Base-by-base conservation (phyloP, 2,329 filamentous ascomycete species). In the Pseudonectria buxi region DNA sequence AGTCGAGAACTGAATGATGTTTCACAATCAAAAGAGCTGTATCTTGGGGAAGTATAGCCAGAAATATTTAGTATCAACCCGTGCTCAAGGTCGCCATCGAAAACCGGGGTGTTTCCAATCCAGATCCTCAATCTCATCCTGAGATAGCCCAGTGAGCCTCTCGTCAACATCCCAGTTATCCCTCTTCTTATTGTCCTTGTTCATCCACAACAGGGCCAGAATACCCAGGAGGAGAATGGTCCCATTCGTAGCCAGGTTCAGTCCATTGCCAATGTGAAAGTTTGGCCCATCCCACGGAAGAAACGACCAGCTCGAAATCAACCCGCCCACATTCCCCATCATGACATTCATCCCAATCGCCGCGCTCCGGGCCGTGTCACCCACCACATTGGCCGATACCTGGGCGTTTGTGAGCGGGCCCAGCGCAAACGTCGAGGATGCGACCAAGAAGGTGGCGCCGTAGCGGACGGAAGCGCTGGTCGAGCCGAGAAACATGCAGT, bases 361-460 rank as follows among this genome's bases (percentile, higher is more conserved):
- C 1, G 77, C 71, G 9, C 75, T 76, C 11, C 81, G 71, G 0
- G 82, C 78, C 0, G 82, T 83, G 46, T 86, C 83, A 4, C 76
- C 78, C 7, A 85, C 72, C 0, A 86, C 80, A 45, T 86, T 86
- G 6, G 80, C 81, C 0, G 79, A 76, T 1, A 74, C 76, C 36
- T 85, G 72, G 0, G 81, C 81, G 43, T 82, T 84, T 46, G 72
- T 74, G 10, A 86, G 68, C 0, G 81, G 69, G 0, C 80, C 81
- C 30, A 77, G 71, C 3, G 72, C 59, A 49, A 83, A 86, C 4
- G 76, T 73, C 0, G 78, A 80, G 7, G 67, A 67, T 2, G 80
- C 74, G 36, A 85, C 78, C 37, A 86, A 57, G 58, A 86, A 87
- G 0, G 79, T 82, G 0, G 81, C 83, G 1, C 72, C 81, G 53